Evolutionary conservation across 495 filamentous ascomycete species (phyloP), one percentile per base, ranked within the genome.

Genomic region (Lasiosphaeria hispida): DNA sequence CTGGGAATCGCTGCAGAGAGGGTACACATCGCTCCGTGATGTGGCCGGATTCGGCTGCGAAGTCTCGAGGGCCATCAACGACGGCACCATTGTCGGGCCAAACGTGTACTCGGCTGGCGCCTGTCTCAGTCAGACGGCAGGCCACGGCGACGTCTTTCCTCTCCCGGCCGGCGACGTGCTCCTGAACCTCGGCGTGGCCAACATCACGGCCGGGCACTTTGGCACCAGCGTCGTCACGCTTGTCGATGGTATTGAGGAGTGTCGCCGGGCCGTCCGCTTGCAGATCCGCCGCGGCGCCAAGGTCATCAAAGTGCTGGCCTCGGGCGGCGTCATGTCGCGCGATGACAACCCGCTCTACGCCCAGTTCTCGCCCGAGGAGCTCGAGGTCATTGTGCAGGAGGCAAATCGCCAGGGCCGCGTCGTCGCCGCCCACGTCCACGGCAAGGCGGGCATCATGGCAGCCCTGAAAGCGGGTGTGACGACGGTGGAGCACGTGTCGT

Each of bases 21-120:
- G 80, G 0, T 81, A 77, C 61, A 83, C 80, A n/a, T 81, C 80
- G 19, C 57, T 80, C 3, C 73, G 80, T 23, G 80, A 82, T 57
- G 58, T 80, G 4, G 79, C 72, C 3, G 78, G 79, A 6, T 70
- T 55, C 45, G 80, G 71, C 1, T 70, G 72, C 43, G 73, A 83
- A 49, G 48, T 82, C 0, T 52, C 63, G 9, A 60, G 62, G 23
- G 80, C 77, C 10, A 70, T 83, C 35, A 62, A 72, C 36, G 75
- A 77, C 41, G 79, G 77, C 30, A 64, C 62, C 34, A 72, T 83
- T 43, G 57, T 72, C 7, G 80, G 80, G 0, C 80, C 79, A 1
- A 77, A 72, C 55, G 68, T 83, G 7, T 82, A 81, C 65, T 70
- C 71, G 13, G 62, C 77, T 2, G 67, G 69, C 5, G 63, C 59